Evolutionary conservation across 2,329 filamentous ascomycete species (phyloP), one percentile per base, ranked within the genome.

Genomic region (Boeremia exigua): DNA sequence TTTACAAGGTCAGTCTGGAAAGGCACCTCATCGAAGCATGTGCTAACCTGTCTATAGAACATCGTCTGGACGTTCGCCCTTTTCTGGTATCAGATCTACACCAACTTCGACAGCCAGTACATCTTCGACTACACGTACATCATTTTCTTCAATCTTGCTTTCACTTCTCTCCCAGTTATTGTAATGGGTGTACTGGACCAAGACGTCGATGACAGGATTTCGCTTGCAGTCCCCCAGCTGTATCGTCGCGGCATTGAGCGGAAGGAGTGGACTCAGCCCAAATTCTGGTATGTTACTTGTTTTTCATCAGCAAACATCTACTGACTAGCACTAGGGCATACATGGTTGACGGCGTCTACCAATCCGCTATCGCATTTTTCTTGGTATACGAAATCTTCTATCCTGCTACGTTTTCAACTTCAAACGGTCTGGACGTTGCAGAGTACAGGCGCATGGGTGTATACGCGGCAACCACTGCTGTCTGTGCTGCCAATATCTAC

Each of bases 61-160:
- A 90, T 99, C 77, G 89, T 98, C 48, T 99, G 95, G 95, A 95
- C 92, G 0, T 94, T 97, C 72, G 86, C 89, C 38, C 90, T 99
- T 55, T 97, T 98, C 83, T 98, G 94, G 94, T 99, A 91, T 77
- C 92, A 96, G 74, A 91, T 96, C 50, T 99, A 90, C 78, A 92
- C 90, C 81, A 89, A 96, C 78, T 97, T 96, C 75, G 95, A 99
- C 79, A 92, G 94, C 76, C 94, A 94, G 40, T 98, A 97, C 74
- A 86, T 97, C 48, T 97, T 96, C 79, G 95, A 99, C 76, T 97
- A 96, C 80, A 96, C 92, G 34, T 99, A 98, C 78, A 96, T 99
- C 69, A 83, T 98, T 60, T 84, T 98, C 73, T 96, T 96, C 83
- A 98, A 98, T 79, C 81, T 99, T 74, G 90, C 93, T 54, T 99